phyloP scores from a whole-genome alignment of 345 rosid species.

The Clarkia xantiana region DNA sequence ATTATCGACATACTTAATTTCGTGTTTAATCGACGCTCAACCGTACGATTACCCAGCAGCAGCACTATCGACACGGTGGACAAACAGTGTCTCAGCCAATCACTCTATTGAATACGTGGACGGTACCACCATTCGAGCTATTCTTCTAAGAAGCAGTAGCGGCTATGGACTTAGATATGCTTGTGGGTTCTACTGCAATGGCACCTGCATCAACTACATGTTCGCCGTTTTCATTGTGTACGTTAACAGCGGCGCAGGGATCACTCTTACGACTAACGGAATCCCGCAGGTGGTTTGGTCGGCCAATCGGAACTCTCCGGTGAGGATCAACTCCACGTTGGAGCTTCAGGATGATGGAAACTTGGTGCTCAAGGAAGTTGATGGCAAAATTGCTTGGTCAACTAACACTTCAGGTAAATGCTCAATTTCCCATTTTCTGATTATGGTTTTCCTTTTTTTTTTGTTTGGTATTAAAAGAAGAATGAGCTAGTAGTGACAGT shows the following conservation, averaged over 20 bases:
- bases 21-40: slow-evolving; percentile 3
- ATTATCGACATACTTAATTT: not conserved
- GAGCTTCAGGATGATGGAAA: not conserved
- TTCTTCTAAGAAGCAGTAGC: slow-evolving; percentile 12
- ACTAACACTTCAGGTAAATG: slow-evolving; percentile 1
- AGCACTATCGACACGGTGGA: slow-evolving; percentile 15
- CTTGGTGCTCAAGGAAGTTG: not conserved
- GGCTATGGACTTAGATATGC: slow-evolving; percentile 8
- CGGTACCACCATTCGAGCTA: slow-evolving; percentile 11
- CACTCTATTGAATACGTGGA: not conserved
- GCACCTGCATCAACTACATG: slow-evolving; percentile 2
- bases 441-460: too few relatives aligned
- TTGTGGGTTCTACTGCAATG: slow-evolving; percentile 16
- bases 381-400: slow-evolving; percentile 1
- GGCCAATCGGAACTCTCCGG: slow-evolving; percentile 2
- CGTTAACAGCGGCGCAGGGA: not conserved
- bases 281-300: slow-evolving; percentile 8
- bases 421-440: too few relatives aligned
- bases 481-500: too few relatives aligned
- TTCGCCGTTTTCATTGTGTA: slow-evolving; percentile 13
- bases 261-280: slow-evolving; percentile 3
- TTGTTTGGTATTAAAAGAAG: too few relatives aligned
- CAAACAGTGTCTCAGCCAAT: not conserved
- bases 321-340: not conserved
- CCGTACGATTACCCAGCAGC: slow-evolving; percentile 13